Base-by-base conservation (phyloP, 805 yeast genomes). In the Sugiyamaella valdiviana region DNA sequence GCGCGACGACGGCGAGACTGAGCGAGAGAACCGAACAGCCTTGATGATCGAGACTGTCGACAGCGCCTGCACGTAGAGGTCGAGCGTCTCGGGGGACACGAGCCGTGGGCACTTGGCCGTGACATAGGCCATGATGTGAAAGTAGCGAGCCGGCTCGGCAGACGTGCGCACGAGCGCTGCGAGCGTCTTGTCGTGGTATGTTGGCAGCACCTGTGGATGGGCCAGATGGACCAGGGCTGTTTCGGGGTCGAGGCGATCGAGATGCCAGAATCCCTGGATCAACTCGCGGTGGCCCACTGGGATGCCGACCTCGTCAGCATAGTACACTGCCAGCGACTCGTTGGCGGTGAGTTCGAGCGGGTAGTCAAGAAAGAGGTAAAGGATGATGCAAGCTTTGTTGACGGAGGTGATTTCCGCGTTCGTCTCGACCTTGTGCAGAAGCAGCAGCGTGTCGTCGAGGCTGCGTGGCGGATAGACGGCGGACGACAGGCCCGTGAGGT, bases 341-440 rank as follows among this genome's bases (percentile, higher is more conserved):
- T 50, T 39, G 36, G 46, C 32, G 6, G 46, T 39, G 14, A 40
- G 39, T n/a, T 40, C 41, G 32, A 39, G 36, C 4, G 52, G 54
- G 39, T 50, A 54, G 38, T 56, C 58, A 20, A 55, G 41, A 32
- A 57, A 53, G 17, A 56, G 32, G 45, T 55, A 57, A 39, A 48
- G 51, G 14, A 51, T 29, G 10, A 56, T 32, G 42, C 51, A 50
- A 1, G 58, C 53, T 45, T 50, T 51, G 39, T 51, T 36, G 10
- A 48, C 44, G 5, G 36, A 22, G 26, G 48, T 50, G 10, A 44
- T 7, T 12, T 29, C 17, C n/a, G 39, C 44, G 7, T 38, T 37
- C 19, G 26, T 36, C 45, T 47, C 51, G 12, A 56, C 45, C 22
- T 38, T 32, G 20, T 50, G 40, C 5, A 55, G 16, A 12, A 55